Evolutionary conservation across 495 filamentous ascomycete genomes (phyloP).

Genomic region (Aspergillus heteromorphus): DNA sequence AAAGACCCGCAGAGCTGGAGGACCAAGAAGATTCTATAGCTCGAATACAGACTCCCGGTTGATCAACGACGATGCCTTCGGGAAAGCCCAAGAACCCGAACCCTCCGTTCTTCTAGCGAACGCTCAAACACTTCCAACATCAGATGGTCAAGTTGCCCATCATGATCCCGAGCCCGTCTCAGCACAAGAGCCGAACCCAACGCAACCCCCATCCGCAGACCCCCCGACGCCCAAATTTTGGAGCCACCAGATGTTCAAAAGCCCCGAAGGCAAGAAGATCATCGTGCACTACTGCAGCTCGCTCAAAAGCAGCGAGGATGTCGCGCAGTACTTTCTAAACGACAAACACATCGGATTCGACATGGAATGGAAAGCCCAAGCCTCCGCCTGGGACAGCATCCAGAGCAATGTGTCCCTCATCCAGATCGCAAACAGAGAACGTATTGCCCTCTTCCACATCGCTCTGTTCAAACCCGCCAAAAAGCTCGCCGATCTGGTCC

Average conservation of each 20-base stretch:
- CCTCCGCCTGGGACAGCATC: conserved; percentile 37
- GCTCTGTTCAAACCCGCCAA: conserved; percentile 50
- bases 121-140: background rate
- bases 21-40: background rate
- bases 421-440: conserved; percentile 71
- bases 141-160: background rate
- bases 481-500: conserved; percentile 50
- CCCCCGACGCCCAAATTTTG: conserved; percentile 44
- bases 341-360: conserved; percentile 77
- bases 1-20: background rate
- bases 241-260: conserved; percentile 60
- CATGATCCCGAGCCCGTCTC: background rate
- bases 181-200: background rate
- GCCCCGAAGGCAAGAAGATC: conserved; percentile 42
- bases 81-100: background rate
- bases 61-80: background rate
- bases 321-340: conserved; percentile 60
- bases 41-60: background rate
- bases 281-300: conserved; percentile 72
- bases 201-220: background rate
- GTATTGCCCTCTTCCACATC: conserved; percentile 79
- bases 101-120: background rate
- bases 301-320: conserved; percentile 57
- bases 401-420: conserved; percentile 69
- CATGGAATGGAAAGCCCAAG: conserved; percentile 71